Base-by-base conservation (phyloP, 345 rosid genomes). In the Euphorbia tirucalli region DNA sequence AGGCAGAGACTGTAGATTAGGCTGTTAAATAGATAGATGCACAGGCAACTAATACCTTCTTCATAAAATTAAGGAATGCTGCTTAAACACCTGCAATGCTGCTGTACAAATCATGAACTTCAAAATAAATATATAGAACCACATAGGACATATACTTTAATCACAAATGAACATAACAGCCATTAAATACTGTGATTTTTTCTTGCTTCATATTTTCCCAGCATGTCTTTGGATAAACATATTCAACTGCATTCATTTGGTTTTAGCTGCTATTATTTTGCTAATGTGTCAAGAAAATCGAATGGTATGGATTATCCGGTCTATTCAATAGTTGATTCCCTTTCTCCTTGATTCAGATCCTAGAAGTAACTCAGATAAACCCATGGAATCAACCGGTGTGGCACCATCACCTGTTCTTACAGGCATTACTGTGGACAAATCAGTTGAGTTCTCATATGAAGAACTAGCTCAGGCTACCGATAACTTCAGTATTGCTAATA, bases 401-500 rank as follows among this genome's bases (percentile, higher is more conserved):
- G 77, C 87, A 57, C 74, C 74, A 25, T 46, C 88, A 69, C 80
- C 86, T 58, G 84, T 81, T 57, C 65, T 84, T 64, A 70, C 89
- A 0, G 94, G 88, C 37, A 86, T 95, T 69, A 88, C 91, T 25
- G 94, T 95, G 68, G 94, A 87, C 62, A 92, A 90, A 70, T 90
- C 98, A 2, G 92, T 92, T 57, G 97, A 90, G 80, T 92, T 92
- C 79, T 76, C 97, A 13, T 85, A 88, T 69, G 96, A 95, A 82
- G 99, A 95, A 80, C 97, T 95, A 28, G 90, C 99, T 37, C 80
- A 69, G 77, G 99, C 96, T 31, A 92, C 97, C 19, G 90, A 89
- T 72, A 83, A 84, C 84, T 95, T 95, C 80, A 95, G 85, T 78
- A 28, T 89, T 82, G 87, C 97, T 55, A 89, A 86, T 77, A 92